Percentiles rank a stretch among this genome's conserved stretches.
phyloP scores from a whole-genome alignment of 345 rosid species.

The Cardamine resedifolia region DNA sequence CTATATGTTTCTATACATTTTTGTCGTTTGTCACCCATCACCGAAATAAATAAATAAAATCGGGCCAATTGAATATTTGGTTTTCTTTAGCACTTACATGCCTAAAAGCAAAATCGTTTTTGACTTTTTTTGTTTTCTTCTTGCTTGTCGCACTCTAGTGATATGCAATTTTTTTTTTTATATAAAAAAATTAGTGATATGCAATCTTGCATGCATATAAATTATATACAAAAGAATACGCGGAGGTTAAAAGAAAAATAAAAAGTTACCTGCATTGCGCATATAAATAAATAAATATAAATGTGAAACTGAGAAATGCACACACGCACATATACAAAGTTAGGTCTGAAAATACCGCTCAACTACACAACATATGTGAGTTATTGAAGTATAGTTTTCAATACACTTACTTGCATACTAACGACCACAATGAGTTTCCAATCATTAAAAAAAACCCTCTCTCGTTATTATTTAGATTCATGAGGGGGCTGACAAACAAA shows the following conservation, averaged over 20 bases:
- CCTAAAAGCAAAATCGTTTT: conserved; percentile 28
- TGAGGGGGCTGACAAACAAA: neutral
- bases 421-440: neutral
- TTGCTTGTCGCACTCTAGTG: conserved; percentile 21
- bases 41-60: conserved; percentile 1
- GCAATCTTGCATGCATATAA: conserved; percentile 22
- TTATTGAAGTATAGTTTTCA: neutral
- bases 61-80: conserved; percentile 5
- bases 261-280: neutral
- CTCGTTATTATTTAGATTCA: neutral
- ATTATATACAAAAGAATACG: neutral
- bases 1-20: neutral
- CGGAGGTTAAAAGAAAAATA: neutral
- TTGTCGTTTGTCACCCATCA: conserved; percentile 27
- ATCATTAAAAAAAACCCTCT: neutral
- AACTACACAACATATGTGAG: conserved; percentile 12
- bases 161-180: neutral
- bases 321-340: conserved; percentile 33
- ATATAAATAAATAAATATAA: neutral
- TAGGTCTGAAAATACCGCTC: conserved; percentile 17
- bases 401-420: neutral
- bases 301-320: conserved; percentile 30
- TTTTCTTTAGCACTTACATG: conserved; percentile 17
- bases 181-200: too few relatives aligned
- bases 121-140: conserved; percentile 33